These are phyloP conservation scores for Spathaspora hagerdaliae DNA, from an alignment of 805 yeast genomes.

Conservation along the genomic window DNA sequence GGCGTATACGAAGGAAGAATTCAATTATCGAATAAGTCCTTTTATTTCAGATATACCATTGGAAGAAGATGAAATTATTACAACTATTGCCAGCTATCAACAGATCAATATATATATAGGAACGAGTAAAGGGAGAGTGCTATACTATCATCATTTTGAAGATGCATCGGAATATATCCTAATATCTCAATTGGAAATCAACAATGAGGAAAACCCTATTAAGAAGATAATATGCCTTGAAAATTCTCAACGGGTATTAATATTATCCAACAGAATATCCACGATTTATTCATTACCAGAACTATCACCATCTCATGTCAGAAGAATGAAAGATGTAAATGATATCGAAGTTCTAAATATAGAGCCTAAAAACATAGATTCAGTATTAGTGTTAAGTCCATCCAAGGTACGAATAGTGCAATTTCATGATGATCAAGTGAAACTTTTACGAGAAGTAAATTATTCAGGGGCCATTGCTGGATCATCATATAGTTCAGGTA, in stretches of 20 bases:
- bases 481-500: constrained; percentile 17
- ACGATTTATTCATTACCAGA: constrained; percentile 33
- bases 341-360: constrained; percentile 23
- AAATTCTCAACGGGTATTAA: constrained; percentile 19
- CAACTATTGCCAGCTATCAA: constrained; percentile 18
- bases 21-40: constrained; percentile 3
- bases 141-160: constrained; percentile 37
- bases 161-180: constrained; percentile 33
- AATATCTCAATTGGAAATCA: constrained; percentile 18
- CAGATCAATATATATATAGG: constrained; percentile 34
- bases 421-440: constrained; percentile 20
- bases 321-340: constrained; percentile 32
- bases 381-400: constrained; percentile 27
- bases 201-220: constrained; percentile 12
- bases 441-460: constrained; percentile 30
- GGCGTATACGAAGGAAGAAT: background rate
- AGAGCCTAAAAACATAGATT: constrained; percentile 14
- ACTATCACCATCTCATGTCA: constrained; percentile 31
- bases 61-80: constrained; percentile 6
- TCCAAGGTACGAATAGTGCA: constrained; percentile 29
- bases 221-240: constrained; percentile 22
- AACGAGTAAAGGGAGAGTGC: constrained; percentile 30
- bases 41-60: constrained; percentile 1
- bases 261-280: constrained; percentile 22
- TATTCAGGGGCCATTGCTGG: constrained; percentile 26